Evolutionary conservation across 148 eudicot species (phyloP), one percentile per base, ranked within the genome.

Genomic region (Chenopodium berlandieri): DNA sequence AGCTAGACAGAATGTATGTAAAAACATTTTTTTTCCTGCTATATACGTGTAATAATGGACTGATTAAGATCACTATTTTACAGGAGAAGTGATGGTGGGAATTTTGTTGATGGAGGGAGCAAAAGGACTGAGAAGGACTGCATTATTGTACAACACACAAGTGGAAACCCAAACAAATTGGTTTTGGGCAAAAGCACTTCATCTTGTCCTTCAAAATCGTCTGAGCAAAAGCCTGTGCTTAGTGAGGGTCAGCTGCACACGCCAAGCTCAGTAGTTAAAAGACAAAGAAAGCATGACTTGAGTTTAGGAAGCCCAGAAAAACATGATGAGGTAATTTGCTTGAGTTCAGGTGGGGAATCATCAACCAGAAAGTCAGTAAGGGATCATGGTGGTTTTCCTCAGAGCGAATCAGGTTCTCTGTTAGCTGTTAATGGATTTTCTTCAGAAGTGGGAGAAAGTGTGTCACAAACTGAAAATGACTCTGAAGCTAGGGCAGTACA

Each of bases 401-500:
- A 47, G 25, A 64, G 85, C 73, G 75, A 27, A 82, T 23, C 75
- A 31, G 78, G 80, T 65, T 86, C 89, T 47, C 66, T 89, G 73
- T 79, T 87, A 76, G 86, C 82, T 82, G 78, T 87, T 86, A 88
- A 84, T 80, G 90, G 85, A 60, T 73, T 71, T 20, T 83, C 94
- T 75, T 88, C 90, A 47, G 89, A 86, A 79, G n/a, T 56, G 16
- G 81, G 87, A 84, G 83, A 63, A 17, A 46, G 76, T 78, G 82
- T 71, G 64, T 70, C 88, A 48, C 66, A 66, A 66, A 78, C 48
- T 86, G 88, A 79, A 66, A 80, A 78, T 83, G 90, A 84, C 74
- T 79, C 83, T 32, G 91, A 90, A 85, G 89, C 84, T 56, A 90
- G 84, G 88, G 88, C 90, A 27, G 77, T 85, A 79, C 99, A 96